These are phyloP conservation scores for Ceratocystis variospora DNA, from an alignment of 2,329 filamentous ascomycete species.

Conservation along the genomic window DNA sequence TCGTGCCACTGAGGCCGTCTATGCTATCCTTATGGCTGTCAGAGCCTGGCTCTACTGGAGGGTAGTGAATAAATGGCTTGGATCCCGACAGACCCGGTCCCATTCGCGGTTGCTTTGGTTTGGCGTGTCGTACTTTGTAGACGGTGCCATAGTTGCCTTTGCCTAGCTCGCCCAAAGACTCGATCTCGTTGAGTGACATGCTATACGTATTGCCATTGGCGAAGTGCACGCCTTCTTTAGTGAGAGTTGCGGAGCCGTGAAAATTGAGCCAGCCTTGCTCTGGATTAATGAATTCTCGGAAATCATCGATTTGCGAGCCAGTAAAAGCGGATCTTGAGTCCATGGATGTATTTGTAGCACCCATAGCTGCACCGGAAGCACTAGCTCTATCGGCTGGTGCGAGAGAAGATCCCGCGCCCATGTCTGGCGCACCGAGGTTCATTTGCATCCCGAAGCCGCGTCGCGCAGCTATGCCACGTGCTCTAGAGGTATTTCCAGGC, in stretches of 20 bases:
- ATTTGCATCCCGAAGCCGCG: constrained; percentile 40
- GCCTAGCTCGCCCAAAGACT: constrained; percentile 81
- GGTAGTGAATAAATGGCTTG: constrained; percentile 27
- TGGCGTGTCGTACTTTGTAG: constrained; percentile 84
- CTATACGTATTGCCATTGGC: constrained; percentile 77
- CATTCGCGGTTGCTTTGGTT: constrained; percentile 44
- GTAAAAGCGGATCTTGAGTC: constrained; percentile 28
- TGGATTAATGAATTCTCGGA: constrained; percentile 72
- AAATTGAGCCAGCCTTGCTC: constrained; percentile 87
- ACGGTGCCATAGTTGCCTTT: constrained; percentile 98
- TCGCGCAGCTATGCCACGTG: constrained; percentile 48
- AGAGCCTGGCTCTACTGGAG: constrained; percentile 27
- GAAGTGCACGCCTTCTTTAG: constrained; percentile 82
- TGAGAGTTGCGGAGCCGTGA: constrained; percentile 81
- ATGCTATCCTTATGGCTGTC: constrained; percentile 20
- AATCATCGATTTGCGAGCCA: constrained; percentile 43
- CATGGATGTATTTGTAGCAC: constrained; percentile 9
- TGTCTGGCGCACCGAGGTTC: constrained; percentile 7
- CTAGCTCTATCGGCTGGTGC: constrained; percentile 19
- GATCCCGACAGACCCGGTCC: constrained; percentile 42
- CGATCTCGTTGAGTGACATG: constrained; percentile 91
- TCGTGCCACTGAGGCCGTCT: constrained; percentile 47
- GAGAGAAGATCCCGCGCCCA: constrained; percentile 9
- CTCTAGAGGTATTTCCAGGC: background rate
- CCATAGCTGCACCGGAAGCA: constrained; percentile 18